Conservation (phyloP, 495 filamentous ascomycete species). For the Penicillium soppii region DNA sequence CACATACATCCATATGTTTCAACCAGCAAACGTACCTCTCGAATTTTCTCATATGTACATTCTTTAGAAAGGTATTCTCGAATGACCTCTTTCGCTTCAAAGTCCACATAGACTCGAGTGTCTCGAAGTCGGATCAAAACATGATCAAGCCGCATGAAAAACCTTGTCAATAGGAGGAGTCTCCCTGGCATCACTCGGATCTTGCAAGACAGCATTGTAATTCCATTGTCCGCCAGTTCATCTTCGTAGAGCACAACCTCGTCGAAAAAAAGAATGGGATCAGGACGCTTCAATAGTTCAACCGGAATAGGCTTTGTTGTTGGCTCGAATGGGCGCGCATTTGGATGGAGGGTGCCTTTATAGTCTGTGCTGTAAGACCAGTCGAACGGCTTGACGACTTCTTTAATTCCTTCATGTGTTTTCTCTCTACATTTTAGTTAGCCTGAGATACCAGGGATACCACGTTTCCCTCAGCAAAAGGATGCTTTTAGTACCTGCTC, state of each 20-base stretch:
- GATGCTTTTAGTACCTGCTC: slow-evolving; percentile 55
- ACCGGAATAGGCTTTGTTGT: slow-evolving; percentile 71
- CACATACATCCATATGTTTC: background rate
- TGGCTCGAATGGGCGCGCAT: slow-evolving; percentile 43
- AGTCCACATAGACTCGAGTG: slow-evolving; percentile 90
- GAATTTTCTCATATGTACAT: slow-evolving; percentile 71
- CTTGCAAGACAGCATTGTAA: slow-evolving; percentile 83
- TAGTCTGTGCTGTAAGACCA: slow-evolving; percentile 95
- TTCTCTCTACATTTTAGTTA: slow-evolving; percentile 57
- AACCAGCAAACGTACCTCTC: slow-evolving; percentile 54
- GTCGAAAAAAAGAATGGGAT: slow-evolving; percentile 94
- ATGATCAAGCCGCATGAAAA: slow-evolving; percentile 90
- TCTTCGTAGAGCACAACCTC: slow-evolving; percentile 95
- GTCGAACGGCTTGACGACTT: slow-evolving; percentile 93
- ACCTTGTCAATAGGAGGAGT: slow-evolving; percentile 78
- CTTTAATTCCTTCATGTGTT: slow-evolving; percentile 83
- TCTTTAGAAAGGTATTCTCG: slow-evolving; percentile 87
- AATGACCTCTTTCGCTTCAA: slow-evolving; percentile 74
- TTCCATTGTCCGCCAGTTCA: slow-evolving; percentile 96
- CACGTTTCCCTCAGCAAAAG: background rate
- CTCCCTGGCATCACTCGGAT: slow-evolving; percentile 86
- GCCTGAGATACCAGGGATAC: background rate
- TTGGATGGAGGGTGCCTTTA: slow-evolving; percentile 57
- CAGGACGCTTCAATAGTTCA: slow-evolving; percentile 75
- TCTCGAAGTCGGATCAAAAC: slow-evolving; percentile 85